Percentiles rank a stretch among this genome's conserved stretches.
phyloP scores from a whole-genome alignment of 2,329 filamentous ascomycete species.

The Triangularia verruculosa region DNA sequence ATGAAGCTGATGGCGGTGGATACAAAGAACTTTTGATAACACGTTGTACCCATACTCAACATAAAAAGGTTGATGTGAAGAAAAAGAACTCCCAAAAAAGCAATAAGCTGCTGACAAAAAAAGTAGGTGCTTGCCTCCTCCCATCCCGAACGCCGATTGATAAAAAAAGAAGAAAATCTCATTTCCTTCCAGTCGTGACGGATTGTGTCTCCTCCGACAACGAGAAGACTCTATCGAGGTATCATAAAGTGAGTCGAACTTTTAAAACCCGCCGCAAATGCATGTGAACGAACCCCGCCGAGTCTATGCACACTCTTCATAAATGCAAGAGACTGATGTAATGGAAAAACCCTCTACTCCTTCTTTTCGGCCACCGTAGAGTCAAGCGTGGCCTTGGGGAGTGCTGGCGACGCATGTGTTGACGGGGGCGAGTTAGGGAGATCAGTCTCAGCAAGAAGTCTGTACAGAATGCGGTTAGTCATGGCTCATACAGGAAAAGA shows the following conservation, averaged over 20 bases:
- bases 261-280: constrained; percentile 50
- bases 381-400: constrained; percentile 61
- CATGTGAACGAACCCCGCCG: constrained; percentile 43
- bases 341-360: constrained; percentile 41
- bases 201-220: constrained; percentile 32
- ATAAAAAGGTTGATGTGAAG: not conserved
- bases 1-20: constrained; percentile 1
- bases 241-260: constrained; percentile 46
- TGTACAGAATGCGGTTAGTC: constrained; percentile 36
- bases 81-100: constrained; percentile 4
- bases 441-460: constrained; percentile 59
- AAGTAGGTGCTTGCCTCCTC: not conserved
- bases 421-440: constrained; percentile 69
- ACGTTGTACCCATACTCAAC: not conserved
- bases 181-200: constrained; percentile 14
- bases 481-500: not conserved
- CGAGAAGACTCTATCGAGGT: constrained; percentile 44
- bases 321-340: constrained; percentile 42
- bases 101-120: not conserved
- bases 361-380: constrained; percentile 46
- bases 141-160: constrained; percentile 14
- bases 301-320: constrained; percentile 46
- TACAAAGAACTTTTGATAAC: constrained; percentile 1
- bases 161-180: constrained; percentile 10
- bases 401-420: constrained; percentile 61